These are phyloP conservation scores for Entomophthora muscae DNA, from an alignment of 371 early-diverging fungal species.

Conservation along the genomic window DNA sequence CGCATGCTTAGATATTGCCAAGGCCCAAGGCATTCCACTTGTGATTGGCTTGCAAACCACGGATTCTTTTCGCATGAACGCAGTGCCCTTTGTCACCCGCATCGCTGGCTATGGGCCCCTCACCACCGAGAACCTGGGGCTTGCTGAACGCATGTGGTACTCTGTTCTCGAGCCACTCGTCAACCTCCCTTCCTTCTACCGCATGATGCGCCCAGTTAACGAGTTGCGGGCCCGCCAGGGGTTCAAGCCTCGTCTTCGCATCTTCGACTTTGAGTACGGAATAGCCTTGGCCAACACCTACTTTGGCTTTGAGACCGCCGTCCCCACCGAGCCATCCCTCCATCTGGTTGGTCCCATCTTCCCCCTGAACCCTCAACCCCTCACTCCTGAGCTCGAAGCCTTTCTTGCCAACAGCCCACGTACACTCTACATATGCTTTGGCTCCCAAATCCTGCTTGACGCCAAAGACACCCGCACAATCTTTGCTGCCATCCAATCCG, in stretches of 20 bases:
- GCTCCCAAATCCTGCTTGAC: not conserved
- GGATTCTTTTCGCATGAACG: not conserved
- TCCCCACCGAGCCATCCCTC: not conserved
- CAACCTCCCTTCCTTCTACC: not conserved
- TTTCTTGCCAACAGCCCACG: not conserved
- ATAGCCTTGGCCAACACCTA: not conserved
- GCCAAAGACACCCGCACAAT: not conserved
- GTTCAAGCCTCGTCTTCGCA: not conserved
- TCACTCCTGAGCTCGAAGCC: not conserved
- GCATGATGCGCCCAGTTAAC: not conserved
- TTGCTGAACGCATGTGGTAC: not conserved
- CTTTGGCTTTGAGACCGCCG: conserved; percentile 1
- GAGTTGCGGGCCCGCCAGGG: not conserved
- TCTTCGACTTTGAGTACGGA: not conserved
- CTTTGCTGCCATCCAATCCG: not conserved
- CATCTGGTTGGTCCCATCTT: conserved; percentile 5
- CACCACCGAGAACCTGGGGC: not conserved
- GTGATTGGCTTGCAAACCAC: not conserved
- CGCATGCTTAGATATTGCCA: conserved; percentile 6
- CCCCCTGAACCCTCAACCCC: not conserved
- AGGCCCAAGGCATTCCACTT: not conserved
- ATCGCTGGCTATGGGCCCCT: not conserved
- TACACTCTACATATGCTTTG: conserved; percentile 4
- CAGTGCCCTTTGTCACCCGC: not conserved
- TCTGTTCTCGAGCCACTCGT: not conserved